Evolutionary conservation across 1,139 yeast species (phyloP).

Genomic region (Cylindricascospora bacillispora): DNA sequence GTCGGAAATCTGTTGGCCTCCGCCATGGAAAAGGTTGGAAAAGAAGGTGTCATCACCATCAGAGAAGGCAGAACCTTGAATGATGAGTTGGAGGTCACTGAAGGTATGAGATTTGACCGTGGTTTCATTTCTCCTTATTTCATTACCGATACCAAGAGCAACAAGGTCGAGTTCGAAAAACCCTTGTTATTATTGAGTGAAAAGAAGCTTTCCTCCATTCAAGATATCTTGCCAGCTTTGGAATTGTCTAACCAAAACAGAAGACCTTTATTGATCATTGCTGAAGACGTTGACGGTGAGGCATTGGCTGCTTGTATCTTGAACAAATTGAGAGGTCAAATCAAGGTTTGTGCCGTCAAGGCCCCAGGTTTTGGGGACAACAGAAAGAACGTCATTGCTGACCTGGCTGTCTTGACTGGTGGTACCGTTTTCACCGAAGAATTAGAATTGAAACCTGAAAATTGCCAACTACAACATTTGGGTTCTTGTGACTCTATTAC

Average conservation of each 20-base stretch:
- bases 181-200: conserved; percentile 84
- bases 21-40: conserved; percentile 99
- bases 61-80: conserved; percentile 95
- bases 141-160: conserved; percentile 91
- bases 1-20: conserved; percentile 88
- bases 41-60: conserved; percentile 98
- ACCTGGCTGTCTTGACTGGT: conserved; percentile 91
- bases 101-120: conserved; percentile 99
- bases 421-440: conserved; percentile 99
- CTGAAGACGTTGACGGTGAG: conserved; percentile 98
- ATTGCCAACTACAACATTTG: conserved; percentile 80
- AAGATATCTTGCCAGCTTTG: conserved; percentile 85
- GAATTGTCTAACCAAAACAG: conserved; percentile 90
- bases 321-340: conserved; percentile 98
- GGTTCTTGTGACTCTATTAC: conserved; percentile 93
- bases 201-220: conserved; percentile 88
- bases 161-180: conserved; percentile 94
- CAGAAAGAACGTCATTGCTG: conserved; percentile 96
- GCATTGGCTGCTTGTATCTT: conserved; percentile 98
- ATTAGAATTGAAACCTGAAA: conserved; percentile 93
- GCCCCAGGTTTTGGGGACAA: conserved; percentile 99
- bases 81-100: conserved; percentile 95
- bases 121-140: conserved; percentile 98
- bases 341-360: conserved; percentile 95
- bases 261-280: conserved; percentile 89